Conservation (phyloP, 2,329 filamentous ascomycete genomes). For the Ilyonectria mors-panacis region DNA sequence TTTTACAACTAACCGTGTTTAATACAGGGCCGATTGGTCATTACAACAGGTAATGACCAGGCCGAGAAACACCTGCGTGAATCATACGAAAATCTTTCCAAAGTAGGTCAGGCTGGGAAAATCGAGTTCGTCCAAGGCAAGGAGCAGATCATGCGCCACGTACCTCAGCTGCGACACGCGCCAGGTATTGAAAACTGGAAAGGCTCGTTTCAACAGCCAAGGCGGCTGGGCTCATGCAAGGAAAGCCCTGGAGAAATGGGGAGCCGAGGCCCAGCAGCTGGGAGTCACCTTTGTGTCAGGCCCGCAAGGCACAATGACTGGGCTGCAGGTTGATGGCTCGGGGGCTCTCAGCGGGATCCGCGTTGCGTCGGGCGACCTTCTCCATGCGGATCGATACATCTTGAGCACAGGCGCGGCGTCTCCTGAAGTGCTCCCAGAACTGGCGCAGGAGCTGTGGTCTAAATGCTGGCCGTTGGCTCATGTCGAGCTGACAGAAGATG, state of each 20-base stretch:
- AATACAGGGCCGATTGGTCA: slow-evolving; percentile 28
- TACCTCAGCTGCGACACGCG: slow-evolving; percentile 23
- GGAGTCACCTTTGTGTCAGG: slow-evolving; percentile 30
- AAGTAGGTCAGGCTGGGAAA: slow-evolving; percentile 14
- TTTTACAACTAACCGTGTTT: neutral
- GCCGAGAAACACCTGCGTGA: slow-evolving; percentile 23
- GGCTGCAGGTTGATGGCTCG: slow-evolving; percentile 2
- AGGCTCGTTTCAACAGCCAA: slow-evolving; percentile 29
- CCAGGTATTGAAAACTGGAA: slow-evolving; percentile 26
- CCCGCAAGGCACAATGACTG: slow-evolving; percentile 21
- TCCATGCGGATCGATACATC: slow-evolving; percentile 27
- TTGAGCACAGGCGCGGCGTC: slow-evolving; percentile 31
- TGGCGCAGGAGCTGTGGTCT: slow-evolving; percentile 28
- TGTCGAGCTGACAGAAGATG: slow-evolving; percentile 31
- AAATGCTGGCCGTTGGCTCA: slow-evolving; percentile 34
- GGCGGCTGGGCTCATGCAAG: slow-evolving; percentile 31
- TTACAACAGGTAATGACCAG: slow-evolving; percentile 19
- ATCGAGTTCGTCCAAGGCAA: slow-evolving; percentile 20
- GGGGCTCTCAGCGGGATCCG: slow-evolving; percentile 19
- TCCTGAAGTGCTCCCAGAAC: slow-evolving; percentile 26
- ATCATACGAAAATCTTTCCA: slow-evolving; percentile 23
- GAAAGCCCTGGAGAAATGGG: slow-evolving; percentile 33
- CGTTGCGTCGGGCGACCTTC: slow-evolving; percentile 22
- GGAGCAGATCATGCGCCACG: slow-evolving; percentile 24
- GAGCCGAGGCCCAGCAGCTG: slow-evolving; percentile 15